Percentiles rank a stretch among this genome's conserved stretches.
These are phyloP conservation scores for Pyrenochaeta sp. DNA, from an alignment of 2,329 filamentous ascomycete genomes.

Conservation along the genomic window DNA sequence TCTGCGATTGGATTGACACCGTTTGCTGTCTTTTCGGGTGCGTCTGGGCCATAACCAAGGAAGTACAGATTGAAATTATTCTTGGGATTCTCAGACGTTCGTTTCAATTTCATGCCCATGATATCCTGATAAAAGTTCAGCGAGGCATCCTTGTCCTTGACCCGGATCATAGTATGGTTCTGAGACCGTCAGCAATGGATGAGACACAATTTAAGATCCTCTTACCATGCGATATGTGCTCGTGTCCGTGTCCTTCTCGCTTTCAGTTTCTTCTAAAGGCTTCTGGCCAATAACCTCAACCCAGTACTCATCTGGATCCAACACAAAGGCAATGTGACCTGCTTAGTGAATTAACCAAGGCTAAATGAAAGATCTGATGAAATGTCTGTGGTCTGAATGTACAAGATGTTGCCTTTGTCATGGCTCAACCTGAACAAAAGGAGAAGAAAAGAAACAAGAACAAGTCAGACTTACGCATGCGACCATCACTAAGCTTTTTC, in stretches of 20 bases:
- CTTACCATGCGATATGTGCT: slow-evolving; percentile 72
- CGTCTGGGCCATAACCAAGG: slow-evolving; percentile 71
- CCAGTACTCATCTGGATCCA: slow-evolving; percentile 79
- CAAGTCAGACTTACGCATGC: too few relatives aligned
- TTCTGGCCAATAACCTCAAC: slow-evolving; percentile 82
- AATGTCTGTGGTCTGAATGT: too few relatives aligned
- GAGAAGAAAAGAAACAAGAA: too few relatives aligned
- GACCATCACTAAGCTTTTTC: slow-evolving; percentile 90
- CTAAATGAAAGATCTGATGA: too few relatives aligned
- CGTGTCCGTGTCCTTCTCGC: slow-evolving; percentile 74
- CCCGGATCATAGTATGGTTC: slow-evolving; percentile 94
- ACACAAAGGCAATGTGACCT: slow-evolving; percentile 86
- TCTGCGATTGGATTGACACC: slow-evolving; percentile 67
- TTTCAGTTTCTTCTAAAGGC: slow-evolving; percentile 73
- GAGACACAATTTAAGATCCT: neutral
- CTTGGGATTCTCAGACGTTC: slow-evolving; percentile 72
- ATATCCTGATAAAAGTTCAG: slow-evolving; percentile 70
- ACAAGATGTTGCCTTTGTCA: too few relatives aligned
- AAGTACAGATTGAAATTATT: slow-evolving; percentile 92
- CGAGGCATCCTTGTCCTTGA: slow-evolving; percentile 69
- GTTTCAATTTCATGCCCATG: slow-evolving; percentile 85
- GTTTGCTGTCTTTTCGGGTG: slow-evolving; percentile 61
- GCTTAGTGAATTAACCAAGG: too few relatives aligned
- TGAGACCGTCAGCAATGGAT: slow-evolving; percentile 48
- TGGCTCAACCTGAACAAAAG: too few relatives aligned